These are phyloP conservation scores for Cutaneotrichosporon spelunceum DNA, from an alignment of 1,284 basidiomycete genomes.

Conservation along the genomic window DNA sequence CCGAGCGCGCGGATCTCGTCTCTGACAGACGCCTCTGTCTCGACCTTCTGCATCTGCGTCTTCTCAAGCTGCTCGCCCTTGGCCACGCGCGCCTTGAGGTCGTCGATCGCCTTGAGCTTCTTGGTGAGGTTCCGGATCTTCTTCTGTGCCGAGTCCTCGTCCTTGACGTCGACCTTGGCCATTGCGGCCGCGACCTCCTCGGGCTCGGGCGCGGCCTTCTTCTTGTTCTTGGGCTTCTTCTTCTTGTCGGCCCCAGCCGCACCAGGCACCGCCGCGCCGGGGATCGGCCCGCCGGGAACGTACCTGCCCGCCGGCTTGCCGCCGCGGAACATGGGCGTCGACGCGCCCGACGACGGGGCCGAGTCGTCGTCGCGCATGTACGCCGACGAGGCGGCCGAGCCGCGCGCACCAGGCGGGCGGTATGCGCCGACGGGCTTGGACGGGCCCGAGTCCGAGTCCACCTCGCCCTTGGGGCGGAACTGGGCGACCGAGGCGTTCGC, in stretches of 20 bases:
- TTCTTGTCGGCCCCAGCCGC: constrained; percentile 55
- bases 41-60: constrained; percentile 93
- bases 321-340: constrained; percentile 59
- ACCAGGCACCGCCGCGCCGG: constrained; percentile 32
- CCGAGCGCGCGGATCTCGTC: constrained; percentile 66
- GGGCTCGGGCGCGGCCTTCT: constrained; percentile 49
- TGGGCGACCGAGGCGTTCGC: constrained; percentile 62
- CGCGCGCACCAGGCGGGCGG: constrained; percentile 86
- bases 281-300: constrained; percentile 65
- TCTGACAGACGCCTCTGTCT: constrained; percentile 75
- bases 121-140: constrained; percentile 91
- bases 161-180: constrained; percentile 38
- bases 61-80: constrained; percentile 85
- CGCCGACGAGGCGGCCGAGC: constrained; percentile 73
- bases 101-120: constrained; percentile 92
- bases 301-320: constrained; percentile 56
- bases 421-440: constrained; percentile 75
- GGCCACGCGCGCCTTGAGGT: constrained; percentile 82
- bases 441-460: constrained; percentile 33
- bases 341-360: constrained; percentile 47
- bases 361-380: constrained; percentile 86
- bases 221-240: constrained; percentile 57
- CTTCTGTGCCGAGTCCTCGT: constrained; percentile 76
- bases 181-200: constrained; percentile 28
- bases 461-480: constrained; percentile 33